Conservation (phyloP, 306 rosid genomes). For the Lathyrus oleraceus region DNA sequence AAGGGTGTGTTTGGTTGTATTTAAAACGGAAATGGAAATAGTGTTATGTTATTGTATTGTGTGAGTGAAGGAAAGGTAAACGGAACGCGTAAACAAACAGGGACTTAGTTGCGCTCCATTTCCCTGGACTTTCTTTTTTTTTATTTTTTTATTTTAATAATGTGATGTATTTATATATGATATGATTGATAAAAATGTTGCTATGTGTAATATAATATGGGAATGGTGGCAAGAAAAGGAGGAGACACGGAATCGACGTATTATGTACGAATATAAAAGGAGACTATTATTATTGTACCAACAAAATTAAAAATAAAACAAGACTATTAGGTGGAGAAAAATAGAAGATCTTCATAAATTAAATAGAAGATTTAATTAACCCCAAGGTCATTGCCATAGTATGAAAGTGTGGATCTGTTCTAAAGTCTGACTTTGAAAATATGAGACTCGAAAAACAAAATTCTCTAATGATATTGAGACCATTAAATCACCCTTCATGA, state of each 20-base stretch:
- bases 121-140: background rate
- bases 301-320: too few relatives aligned
- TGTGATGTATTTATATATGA: too few relatives aligned
- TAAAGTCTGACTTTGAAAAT: too few relatives aligned
- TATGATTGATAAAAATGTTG: background rate
- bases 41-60: background rate
- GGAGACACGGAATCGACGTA: background rate
- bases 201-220: background rate
- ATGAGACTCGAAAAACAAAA: too few relatives aligned
- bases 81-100: constrained; percentile 46
- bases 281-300: background rate
- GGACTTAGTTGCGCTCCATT: background rate
- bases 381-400: too few relatives aligned
- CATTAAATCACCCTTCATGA: too few relatives aligned
- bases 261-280: background rate
- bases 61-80: constrained; percentile 19
- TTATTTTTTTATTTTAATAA: too few relatives aligned
- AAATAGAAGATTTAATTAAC: too few relatives aligned
- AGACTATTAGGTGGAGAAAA: background rate
- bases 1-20: background rate
- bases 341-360: too few relatives aligned
- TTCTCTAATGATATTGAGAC: too few relatives aligned
- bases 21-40: background rate
- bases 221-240: background rate
- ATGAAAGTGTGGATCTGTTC: too few relatives aligned